Conservation (phyloP, 768 basidiomycete species). For the Coprinopsis cinerea region DNA sequence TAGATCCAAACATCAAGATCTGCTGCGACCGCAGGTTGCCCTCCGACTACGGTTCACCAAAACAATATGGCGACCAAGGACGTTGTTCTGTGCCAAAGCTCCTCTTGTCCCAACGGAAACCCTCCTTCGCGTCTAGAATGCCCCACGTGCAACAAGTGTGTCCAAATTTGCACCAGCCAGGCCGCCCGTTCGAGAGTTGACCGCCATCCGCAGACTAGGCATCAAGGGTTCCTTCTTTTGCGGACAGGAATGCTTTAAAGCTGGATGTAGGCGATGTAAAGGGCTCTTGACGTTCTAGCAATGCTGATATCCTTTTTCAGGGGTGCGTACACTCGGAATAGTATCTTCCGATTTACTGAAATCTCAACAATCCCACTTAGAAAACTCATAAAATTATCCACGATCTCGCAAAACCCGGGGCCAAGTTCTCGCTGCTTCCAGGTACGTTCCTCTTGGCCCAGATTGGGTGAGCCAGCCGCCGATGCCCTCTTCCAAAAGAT, state of each 20-base stretch:
- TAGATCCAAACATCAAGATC: too few species aligned
- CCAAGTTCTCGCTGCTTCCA: conserved; percentile 16
- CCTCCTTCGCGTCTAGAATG: conserved; percentile 87
- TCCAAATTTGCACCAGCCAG: too few species aligned
- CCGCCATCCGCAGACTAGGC: conserved; percentile 49
- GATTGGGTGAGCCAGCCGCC: too few species aligned
- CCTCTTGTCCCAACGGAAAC: conserved; percentile 70
- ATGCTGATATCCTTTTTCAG: conserved; percentile 18
- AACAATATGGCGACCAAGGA: too few species aligned
- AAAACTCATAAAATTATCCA: conserved; percentile 82
- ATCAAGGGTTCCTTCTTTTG: conserved; percentile 88
- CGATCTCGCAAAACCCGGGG: conserved; percentile 42
- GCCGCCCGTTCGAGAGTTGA: conserved; percentile 10
- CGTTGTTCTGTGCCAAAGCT: conserved; percentile 57
- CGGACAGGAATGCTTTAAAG: conserved; percentile 94
- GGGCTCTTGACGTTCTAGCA: conserved; percentile 6
- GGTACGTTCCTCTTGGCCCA: conserved; percentile 9
- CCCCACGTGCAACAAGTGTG: conserved; percentile 89
- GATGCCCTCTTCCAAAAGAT: conserved; percentile 44
- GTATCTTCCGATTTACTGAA: neutral
- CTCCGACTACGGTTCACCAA: too few species aligned
- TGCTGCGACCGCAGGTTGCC: conserved; percentile 12
- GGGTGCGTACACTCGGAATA: conserved; percentile 23
- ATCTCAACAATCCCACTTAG: conserved; percentile 30
- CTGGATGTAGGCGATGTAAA: conserved; percentile 62